These are phyloP conservation scores for Naematelia encephala DNA, from an alignment of 768 basidiomycete genomes.

Conservation along the genomic window DNA sequence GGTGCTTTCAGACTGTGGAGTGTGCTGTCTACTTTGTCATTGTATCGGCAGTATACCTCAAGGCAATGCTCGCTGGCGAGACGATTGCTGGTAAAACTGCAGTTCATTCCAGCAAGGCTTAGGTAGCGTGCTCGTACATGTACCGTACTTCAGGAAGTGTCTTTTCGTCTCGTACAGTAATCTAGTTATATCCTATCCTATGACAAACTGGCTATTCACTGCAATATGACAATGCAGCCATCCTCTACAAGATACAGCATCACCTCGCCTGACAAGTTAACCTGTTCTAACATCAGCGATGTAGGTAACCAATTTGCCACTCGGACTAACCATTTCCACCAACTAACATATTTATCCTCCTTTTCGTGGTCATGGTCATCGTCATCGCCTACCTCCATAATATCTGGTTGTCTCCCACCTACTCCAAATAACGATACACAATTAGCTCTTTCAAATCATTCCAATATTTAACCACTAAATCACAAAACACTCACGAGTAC, in stretches of 20 bases:
- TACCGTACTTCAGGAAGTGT: too few species aligned
- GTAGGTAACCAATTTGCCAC: background rate
- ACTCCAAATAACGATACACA: background rate
- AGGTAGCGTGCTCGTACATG: too few species aligned
- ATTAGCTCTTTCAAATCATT: background rate
- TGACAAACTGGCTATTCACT: too few species aligned
- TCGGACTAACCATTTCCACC: slow-evolving; percentile 14
- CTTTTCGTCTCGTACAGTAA: background rate
- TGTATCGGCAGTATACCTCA: slow-evolving; percentile 64
- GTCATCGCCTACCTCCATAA: background rate
- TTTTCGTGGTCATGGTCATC: slow-evolving; percentile 1
- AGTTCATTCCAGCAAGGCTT: too few species aligned
- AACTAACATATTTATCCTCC: background rate
- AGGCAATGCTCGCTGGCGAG: slow-evolving; percentile 67
- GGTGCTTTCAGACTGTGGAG: slow-evolving; percentile 66
- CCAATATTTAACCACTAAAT: too few species aligned
- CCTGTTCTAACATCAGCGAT: background rate
- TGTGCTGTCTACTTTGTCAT: slow-evolving; percentile 75
- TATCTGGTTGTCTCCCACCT: slow-evolving; percentile 3
- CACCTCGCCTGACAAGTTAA: background rate
- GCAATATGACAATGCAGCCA: too few species aligned
- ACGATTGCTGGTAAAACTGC: background rate
- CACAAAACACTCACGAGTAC: background rate
- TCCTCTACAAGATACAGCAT: too few species aligned
- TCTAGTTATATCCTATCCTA: too few species aligned